phyloP scores from a whole-genome alignment of 2,329 filamentous ascomycete species.

The Epichloe brachyelytri region DNA sequence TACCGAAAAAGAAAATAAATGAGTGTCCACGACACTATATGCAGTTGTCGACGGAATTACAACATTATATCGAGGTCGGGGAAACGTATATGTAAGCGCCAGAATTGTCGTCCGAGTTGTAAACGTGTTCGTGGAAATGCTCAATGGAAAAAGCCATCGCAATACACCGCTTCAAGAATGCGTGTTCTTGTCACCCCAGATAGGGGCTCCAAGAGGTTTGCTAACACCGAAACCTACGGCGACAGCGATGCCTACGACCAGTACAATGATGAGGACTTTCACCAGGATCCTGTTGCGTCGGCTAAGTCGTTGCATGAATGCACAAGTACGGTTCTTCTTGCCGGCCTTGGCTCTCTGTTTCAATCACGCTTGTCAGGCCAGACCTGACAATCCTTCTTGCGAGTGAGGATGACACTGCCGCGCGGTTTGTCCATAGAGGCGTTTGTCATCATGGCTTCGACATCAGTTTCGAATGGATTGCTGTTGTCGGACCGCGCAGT shows the following conservation, averaged over 20 bases:
- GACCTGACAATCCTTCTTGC: conserved; percentile 38
- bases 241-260: conserved; percentile 41
- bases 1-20: background rate
- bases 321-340: conserved; percentile 39
- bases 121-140: conserved; percentile 10
- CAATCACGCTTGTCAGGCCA: conserved; percentile 50
- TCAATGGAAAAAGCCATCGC: background rate
- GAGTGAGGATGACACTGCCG: conserved; percentile 13
- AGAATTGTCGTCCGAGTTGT: background rate
- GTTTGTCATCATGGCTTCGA: conserved; percentile 38
- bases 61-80: conserved; percentile 1
- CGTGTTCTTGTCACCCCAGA: conserved; percentile 31
- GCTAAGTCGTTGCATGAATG: conserved; percentile 39
- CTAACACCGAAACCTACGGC: conserved; percentile 47
- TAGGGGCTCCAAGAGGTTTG: conserved; percentile 45
- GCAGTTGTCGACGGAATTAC: conserved; percentile 2
- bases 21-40: background rate
- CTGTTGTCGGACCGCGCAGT: conserved; percentile 29
- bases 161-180: background rate
- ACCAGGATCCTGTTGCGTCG: conserved; percentile 39
- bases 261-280: conserved; percentile 39
- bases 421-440: conserved; percentile 21
- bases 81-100: background rate
- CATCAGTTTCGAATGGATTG: conserved; percentile 45
- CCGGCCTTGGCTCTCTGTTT: conserved; percentile 44